These are phyloP conservation scores for Ophiostoma sp. DNA, from an alignment of 2,329 filamentous ascomycete genomes.

Conservation along the genomic window DNA sequence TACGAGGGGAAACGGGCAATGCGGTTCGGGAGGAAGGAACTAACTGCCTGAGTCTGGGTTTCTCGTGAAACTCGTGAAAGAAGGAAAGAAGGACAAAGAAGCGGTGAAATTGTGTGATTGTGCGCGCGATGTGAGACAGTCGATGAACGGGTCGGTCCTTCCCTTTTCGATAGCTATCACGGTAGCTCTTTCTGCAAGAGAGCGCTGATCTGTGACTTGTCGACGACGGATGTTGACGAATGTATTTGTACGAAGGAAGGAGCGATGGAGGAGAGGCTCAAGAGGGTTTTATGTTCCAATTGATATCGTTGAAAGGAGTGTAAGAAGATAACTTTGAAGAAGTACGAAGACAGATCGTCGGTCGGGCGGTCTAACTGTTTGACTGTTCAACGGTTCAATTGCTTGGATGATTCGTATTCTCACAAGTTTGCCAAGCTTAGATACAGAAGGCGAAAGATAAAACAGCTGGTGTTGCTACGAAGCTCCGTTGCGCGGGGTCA, in stretches of 20 bases:
- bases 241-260: neutral
- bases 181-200: neutral
- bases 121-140: neutral
- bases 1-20: neutral
- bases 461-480: neutral
- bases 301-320: neutral
- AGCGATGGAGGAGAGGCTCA: neutral
- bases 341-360: neutral
- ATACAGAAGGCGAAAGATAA: neutral
- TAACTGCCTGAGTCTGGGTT: neutral
- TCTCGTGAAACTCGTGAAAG: neutral
- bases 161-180: neutral
- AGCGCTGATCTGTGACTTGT: neutral
- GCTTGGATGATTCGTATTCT: neutral
- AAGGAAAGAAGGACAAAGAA: neutral
- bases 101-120: neutral
- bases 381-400: neutral
- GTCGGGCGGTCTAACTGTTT: neutral
- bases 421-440: neutral
- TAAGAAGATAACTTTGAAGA: neutral
- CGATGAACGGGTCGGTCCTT: constrained; percentile 10
- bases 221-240: neutral
- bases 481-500: neutral
- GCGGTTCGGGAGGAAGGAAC: neutral
- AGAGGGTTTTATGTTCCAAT: neutral